Conservation (phyloP, 1,139 yeast genomes). For the Suhomyces anneliseae region DNA sequence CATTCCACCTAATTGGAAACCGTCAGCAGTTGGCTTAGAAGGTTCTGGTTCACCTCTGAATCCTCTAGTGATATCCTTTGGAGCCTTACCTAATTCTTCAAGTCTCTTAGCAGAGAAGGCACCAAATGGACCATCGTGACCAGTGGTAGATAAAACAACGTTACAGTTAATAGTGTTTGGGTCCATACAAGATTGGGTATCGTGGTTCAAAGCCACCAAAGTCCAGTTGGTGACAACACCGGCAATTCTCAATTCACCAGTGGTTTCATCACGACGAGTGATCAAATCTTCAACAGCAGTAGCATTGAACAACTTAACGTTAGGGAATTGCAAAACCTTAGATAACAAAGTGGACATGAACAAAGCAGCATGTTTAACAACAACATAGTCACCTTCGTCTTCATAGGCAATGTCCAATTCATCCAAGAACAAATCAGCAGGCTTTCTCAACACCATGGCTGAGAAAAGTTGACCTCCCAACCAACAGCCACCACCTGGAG, state of each 20-base stretch:
- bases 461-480: conserved; percentile 78
- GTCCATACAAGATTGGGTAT: conserved; percentile 80
- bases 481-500: conserved; percentile 84
- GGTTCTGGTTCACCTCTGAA: conserved; percentile 15
- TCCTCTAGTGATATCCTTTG: conserved; percentile 22
- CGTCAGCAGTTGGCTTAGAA: conserved; percentile 30
- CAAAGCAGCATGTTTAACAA: conserved; percentile 77
- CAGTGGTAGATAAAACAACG: conserved; percentile 70
- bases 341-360: conserved; percentile 74
- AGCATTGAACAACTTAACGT: conserved; percentile 76
- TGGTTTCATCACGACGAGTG: conserved; percentile 58
- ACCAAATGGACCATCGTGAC: conserved; percentile 85
- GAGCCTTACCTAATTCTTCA: conserved; percentile 33
- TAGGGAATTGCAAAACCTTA: conserved; percentile 69
- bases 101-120: conserved; percentile 67
- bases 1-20: conserved; percentile 64
- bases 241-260: conserved; percentile 64
- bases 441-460: conserved; percentile 79
- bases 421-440: conserved; percentile 66
- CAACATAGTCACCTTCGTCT: conserved; percentile 80
- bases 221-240: conserved; percentile 89
- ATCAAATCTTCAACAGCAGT: conserved; percentile 81
- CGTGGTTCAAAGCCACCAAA: conserved; percentile 72
- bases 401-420: conserved; percentile 68
- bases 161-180: conserved; percentile 78